Percentiles rank a stretch among this genome's conserved stretches.
Evolutionary conservation across 768 basidiomycete species (phyloP).

Genomic region (Amanita thiersii): DNA sequence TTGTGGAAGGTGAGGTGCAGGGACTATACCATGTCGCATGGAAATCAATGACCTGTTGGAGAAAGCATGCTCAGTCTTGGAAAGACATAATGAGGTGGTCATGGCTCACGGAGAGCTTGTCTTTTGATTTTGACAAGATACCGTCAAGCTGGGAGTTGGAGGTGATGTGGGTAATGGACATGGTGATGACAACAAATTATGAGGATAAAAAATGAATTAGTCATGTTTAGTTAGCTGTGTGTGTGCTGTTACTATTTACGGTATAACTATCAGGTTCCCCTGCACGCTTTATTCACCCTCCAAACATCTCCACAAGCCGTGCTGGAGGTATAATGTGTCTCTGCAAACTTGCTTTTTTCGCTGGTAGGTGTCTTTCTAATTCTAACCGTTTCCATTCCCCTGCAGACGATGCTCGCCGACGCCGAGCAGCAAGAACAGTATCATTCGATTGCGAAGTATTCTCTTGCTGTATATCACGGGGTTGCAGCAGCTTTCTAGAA

Average conservation of each 20-base stretch:
- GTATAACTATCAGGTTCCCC: too few species aligned
- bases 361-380: background rate
- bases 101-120: slow-evolving; percentile 52
- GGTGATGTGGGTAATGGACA: slow-evolving; percentile 53
- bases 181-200: too few species aligned
- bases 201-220: background rate
- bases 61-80: slow-evolving; percentile 4
- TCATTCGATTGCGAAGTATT: slow-evolving; percentile 9
- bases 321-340: slow-evolving; percentile 7
- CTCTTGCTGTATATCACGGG: slow-evolving; percentile 3
- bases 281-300: background rate
- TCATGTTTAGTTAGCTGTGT: too few species aligned
- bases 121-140: slow-evolving; percentile 48
- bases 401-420: slow-evolving; percentile 40
- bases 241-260: too few species aligned
- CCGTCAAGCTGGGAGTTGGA: slow-evolving; percentile 57
- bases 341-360: background rate
- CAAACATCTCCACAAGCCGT: slow-evolving; percentile 4
- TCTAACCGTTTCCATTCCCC: slow-evolving; percentile 23
- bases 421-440: slow-evolving; percentile 13
- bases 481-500: background rate
- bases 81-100: background rate
- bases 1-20: background rate
- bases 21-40: slow-evolving; percentile 69
- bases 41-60: slow-evolving; percentile 71